Evolutionary conservation across 768 basidiomycete species (phyloP), one percentile per base, ranked within the genome.

Genomic region (Lanmaoa rubissima): DNA sequence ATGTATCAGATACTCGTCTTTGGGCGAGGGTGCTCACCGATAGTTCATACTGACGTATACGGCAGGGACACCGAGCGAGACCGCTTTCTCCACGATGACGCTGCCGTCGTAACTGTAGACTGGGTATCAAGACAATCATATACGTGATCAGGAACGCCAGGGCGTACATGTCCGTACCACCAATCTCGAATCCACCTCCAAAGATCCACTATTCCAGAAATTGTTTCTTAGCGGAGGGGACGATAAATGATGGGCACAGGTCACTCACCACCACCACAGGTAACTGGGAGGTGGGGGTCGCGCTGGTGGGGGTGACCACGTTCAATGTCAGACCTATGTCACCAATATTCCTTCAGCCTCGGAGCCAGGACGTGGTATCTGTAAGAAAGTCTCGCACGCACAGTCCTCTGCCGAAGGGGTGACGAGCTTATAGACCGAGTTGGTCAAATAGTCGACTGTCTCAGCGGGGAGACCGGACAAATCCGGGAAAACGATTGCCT

Each of bases 181-280:
- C 75, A 5, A 60, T 6, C 48, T 72, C 65, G 50, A 75, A 78
- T n/a, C 63, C 77, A 39, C 75, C 71, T 46, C 72, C 70, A 49
- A 61, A 70, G 32, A 75, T 63, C 65, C 69, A 77, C 74, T 75
- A 8, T 41, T 34, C 2, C 2, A 34, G 2, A 4, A 2, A 13
- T 24, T 12, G 2, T 8, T 5, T 10, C 12, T 43, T 5, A 47
- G 48, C 10, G 12, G 6, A 8, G 14, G 26, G 3, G 16, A 31
- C 4, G 38, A 39, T 17, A 38, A 0, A 9, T 3, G 19, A 40
- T 35, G 2, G 24, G 12, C 5, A 34, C 16, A 12, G 10, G 12
- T 32, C 10, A 73, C 81, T 44, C 66, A 83, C 83, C 32, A 78
- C 80, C 19, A 82, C 70, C 8, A 86, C 81, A 2, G 84, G 84